These are phyloP conservation scores for Spinacia oleracea DNA, from an alignment of 179 eudicot species.

Conservation along the genomic window DNA sequence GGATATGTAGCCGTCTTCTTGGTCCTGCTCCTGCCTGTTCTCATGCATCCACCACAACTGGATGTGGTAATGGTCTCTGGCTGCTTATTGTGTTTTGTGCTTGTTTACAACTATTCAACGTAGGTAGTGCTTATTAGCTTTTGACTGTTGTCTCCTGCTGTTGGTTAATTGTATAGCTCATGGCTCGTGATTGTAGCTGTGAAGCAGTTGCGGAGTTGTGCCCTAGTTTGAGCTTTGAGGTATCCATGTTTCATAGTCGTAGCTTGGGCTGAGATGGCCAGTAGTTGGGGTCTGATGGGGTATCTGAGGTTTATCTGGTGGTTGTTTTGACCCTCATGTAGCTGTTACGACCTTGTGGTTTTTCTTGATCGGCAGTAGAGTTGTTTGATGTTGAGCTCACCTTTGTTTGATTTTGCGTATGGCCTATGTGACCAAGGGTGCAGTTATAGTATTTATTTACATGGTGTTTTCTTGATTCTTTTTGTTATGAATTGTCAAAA, in stretches of 20 bases:
- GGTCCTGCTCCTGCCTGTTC: slow-evolving; percentile 17
- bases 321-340: slow-evolving; percentile 13
- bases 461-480: too few species aligned
- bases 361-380: neutral
- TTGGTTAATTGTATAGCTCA: slow-evolving; percentile 25
- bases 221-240: slow-evolving; percentile 23
- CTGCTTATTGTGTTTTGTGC: slow-evolving; percentile 15
- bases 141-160: slow-evolving; percentile 26
- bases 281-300: slow-evolving; percentile 24
- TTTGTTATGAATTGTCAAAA: too few species aligned
- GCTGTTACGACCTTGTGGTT: neutral
- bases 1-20: slow-evolving; percentile 17
- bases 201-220: slow-evolving; percentile 41
- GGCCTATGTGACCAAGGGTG: neutral
- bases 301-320: neutral
- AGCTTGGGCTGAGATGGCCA: slow-evolving; percentile 23
- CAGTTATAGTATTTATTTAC: neutral
- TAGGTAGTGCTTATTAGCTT: slow-evolving; percentile 1
- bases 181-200: slow-evolving; percentile 44
- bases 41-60: slow-evolving; percentile 13
- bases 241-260: slow-evolving; percentile 13
- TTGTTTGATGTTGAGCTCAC: neutral
- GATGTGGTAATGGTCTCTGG: slow-evolving; percentile 35
- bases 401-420: neutral
- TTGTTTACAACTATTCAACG: slow-evolving; percentile 12